Evolutionary conservation across 1,139 yeast species (phyloP).

Genomic region (Yamadazyma dushanensis): DNA sequence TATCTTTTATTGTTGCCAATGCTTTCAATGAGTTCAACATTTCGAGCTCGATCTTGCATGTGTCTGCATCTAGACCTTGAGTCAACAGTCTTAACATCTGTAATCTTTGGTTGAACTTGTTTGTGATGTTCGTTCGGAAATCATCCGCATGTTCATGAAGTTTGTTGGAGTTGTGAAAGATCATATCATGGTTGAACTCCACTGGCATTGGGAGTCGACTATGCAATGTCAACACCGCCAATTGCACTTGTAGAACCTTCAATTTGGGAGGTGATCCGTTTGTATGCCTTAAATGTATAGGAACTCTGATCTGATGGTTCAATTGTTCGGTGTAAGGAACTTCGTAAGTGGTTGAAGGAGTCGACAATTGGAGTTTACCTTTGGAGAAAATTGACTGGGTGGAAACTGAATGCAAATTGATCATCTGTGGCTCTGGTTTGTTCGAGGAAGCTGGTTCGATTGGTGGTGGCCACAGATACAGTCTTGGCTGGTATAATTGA

Average conservation of each 20-base stretch:
- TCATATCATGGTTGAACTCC: conserved; percentile 42
- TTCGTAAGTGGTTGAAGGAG: conserved; percentile 28
- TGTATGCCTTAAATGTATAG: neutral
- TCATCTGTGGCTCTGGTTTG: neutral
- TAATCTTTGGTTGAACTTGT: conserved; percentile 23
- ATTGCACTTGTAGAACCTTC: conserved; percentile 28
- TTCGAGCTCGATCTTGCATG: neutral
- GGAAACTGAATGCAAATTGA: neutral
- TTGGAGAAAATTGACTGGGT: neutral
- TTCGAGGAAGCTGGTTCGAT: neutral
- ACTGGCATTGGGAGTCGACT: conserved; percentile 35
- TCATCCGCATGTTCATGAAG: conserved; percentile 18
- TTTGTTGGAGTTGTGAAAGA: conserved; percentile 25
- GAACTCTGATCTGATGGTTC: neutral
- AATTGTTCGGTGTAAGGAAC: conserved; percentile 32
- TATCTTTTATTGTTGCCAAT: neutral
- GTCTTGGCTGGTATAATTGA: neutral
- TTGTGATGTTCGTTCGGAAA: conserved; percentile 23
- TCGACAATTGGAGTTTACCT: conserved; percentile 8
- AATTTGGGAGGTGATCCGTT: conserved; percentile 17
- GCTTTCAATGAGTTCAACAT: neutral
- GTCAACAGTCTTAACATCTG: conserved; percentile 20
- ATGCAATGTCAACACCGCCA: conserved; percentile 32
- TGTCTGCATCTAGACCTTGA: conserved; percentile 19
- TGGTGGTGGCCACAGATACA: neutral